phyloP scores from a whole-genome alignment of 2,329 filamentous ascomycete genomes.

The Aspergillus vadensis region DNA sequence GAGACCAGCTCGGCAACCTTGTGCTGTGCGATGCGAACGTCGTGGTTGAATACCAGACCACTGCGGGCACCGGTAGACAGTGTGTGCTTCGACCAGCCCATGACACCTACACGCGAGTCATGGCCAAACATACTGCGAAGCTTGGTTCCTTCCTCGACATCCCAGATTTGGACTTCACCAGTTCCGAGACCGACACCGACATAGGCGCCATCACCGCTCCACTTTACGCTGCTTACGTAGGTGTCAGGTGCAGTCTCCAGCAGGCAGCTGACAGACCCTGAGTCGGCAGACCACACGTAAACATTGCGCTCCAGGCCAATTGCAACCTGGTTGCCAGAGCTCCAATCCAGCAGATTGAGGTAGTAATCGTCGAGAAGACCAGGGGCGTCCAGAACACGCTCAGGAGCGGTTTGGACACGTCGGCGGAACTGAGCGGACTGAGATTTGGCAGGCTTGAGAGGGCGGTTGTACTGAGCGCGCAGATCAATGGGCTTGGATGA shows the following conservation, averaged over 20 bases:
- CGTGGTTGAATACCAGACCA: conserved; percentile 96
- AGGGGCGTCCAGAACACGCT: conserved; percentile 93
- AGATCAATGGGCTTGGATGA: conserved; percentile 98
- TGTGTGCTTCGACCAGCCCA: conserved; percentile 99
- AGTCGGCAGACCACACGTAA: conserved; percentile 97
- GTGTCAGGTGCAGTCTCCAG: conserved; percentile 87
- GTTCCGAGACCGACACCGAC: conserved; percentile 92
- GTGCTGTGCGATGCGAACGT: conserved; percentile 95
- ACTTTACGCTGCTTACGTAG: conserved; percentile 97
- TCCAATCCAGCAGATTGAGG: conserved; percentile 98
- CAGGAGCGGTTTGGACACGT: conserved; percentile 89
- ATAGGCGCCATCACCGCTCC: conserved; percentile 96
- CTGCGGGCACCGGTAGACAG: conserved; percentile 93
- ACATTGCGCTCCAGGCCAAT: conserved; percentile 96
- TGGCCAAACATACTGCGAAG: conserved; percentile 98
- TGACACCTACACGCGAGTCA: conserved; percentile 92
- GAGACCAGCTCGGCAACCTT: conserved; percentile 96
- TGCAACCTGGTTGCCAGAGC: conserved; percentile 93
- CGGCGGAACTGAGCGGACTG: conserved; percentile 84
- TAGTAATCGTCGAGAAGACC: conserved; percentile 98
- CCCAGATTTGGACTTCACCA: conserved; percentile 98
- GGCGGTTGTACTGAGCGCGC: conserved; percentile 95
- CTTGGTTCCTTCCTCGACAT: conserved; percentile 91
- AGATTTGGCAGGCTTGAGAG: conserved; percentile 74
- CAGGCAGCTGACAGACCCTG: conserved; percentile 83